Evolutionary conservation across 345 rosid species (phyloP).

Genomic region (Noccaea caerulescens): DNA sequence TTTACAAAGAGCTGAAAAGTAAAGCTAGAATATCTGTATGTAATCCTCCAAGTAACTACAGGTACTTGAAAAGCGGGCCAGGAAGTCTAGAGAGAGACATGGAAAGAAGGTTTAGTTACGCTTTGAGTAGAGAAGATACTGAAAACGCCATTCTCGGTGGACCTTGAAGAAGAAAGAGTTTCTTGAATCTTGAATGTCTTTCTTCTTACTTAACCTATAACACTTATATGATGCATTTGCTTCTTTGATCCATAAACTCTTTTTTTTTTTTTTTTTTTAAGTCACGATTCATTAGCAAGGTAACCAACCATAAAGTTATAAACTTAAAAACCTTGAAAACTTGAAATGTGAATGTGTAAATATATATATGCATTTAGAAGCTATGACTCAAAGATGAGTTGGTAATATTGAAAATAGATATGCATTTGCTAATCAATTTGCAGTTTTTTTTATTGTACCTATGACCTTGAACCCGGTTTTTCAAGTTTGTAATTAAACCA

Average conservation of each 20-base stretch:
- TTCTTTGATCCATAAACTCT: conserved; percentile 1
- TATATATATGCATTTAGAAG: neutral
- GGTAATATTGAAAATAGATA: too few species aligned
- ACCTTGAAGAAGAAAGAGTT: conserved; percentile 50
- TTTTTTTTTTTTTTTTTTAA: too few species aligned
- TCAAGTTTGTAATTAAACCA: too few species aligned
- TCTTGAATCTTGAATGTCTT: conserved; percentile 27
- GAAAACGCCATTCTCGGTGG: conserved; percentile 96
- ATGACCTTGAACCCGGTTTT: too few species aligned
- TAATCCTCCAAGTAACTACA: conserved; percentile 18
- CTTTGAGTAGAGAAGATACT: conserved; percentile 88
- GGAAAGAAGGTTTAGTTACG: conserved; percentile 95
- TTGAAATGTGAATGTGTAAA: conserved; percentile 10
- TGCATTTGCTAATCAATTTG: too few species aligned
- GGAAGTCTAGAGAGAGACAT: conserved; percentile 88
- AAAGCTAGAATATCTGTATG: neutral
- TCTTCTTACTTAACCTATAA: neutral
- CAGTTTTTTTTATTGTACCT: too few species aligned
- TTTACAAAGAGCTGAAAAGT: neutral
- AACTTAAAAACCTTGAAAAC: neutral
- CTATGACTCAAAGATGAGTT: neutral
- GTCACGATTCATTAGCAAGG: neutral
- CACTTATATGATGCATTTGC: conserved; percentile 21
- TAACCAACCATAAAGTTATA: neutral
- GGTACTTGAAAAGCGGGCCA: conserved; percentile 92